Percentiles rank a stretch among this genome's conserved stretches.
Evolutionary conservation across 1,284 basidiomycete species (phyloP).

Genomic region (Phylloboletellus chloephorus): DNA sequence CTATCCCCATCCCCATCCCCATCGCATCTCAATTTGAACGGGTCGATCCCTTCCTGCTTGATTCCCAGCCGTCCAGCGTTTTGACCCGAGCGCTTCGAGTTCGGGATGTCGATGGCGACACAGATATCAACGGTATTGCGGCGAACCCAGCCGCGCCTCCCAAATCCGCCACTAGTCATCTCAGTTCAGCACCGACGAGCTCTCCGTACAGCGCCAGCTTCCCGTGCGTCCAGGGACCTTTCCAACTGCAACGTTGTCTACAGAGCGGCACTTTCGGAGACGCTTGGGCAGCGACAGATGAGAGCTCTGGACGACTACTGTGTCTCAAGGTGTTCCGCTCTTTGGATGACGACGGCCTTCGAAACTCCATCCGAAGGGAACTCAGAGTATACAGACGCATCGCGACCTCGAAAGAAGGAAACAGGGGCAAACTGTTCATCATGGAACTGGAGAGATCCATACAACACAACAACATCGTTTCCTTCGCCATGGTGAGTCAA

Average conservation of each 20-base stretch:
- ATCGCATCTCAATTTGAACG: conserved; percentile 2
- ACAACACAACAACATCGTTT: conserved; percentile 14
- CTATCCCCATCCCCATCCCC: background rate
- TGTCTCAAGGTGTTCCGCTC: conserved; percentile 25
- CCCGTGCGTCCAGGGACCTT: conserved; percentile 23
- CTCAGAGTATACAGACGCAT: conserved; percentile 26
- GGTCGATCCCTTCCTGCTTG: background rate
- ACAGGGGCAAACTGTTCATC: conserved; percentile 22
- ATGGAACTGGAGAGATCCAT: conserved; percentile 29
- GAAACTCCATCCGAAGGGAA: conserved; percentile 17
- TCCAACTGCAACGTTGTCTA: conserved; percentile 18
- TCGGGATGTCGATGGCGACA: background rate
- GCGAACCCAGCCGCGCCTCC: background rate
- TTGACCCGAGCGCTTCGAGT: background rate
- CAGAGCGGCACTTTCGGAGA: conserved; percentile 21
- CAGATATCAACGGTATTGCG: background rate
- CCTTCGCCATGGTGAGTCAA: conserved; percentile 26
- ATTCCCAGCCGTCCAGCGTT: background rate
- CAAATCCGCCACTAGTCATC: background rate
- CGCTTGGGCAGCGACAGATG: conserved; percentile 24
- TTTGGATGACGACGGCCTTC: conserved; percentile 2
- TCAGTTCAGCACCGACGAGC: background rate
- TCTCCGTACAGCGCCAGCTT: conserved; percentile 10
- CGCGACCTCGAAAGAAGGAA: conserved; percentile 18
- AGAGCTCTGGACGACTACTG: conserved; percentile 21